Percentiles rank a stretch among this genome's conserved stretches.
These are phyloP conservation scores for Paramarasmius palmivorus DNA, from an alignment of 1,284 basidiomycete species.

Conservation along the genomic window DNA sequence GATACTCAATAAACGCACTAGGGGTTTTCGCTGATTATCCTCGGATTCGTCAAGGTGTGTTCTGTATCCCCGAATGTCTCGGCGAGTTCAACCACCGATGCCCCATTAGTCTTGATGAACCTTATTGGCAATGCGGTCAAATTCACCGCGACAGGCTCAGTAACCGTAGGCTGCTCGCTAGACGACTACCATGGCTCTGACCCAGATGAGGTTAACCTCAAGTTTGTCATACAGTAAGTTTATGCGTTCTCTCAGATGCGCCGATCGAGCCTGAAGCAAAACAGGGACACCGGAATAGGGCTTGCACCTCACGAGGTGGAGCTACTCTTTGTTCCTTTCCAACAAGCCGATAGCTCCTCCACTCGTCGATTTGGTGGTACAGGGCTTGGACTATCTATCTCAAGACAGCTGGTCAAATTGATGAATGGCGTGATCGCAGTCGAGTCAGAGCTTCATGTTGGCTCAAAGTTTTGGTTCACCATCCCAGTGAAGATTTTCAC, in stretches of 20 bases:
- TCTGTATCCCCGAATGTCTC: slow-evolving; percentile 11
- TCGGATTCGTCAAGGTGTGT: slow-evolving; percentile 64
- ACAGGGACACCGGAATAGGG: slow-evolving; percentile 69
- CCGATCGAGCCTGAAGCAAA: slow-evolving; percentile 2
- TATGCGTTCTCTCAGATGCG: not conserved
- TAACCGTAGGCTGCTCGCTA: slow-evolving; percentile 58
- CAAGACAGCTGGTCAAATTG: slow-evolving; percentile 68
- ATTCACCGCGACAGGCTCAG: slow-evolving; percentile 63
- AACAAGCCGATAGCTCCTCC: slow-evolving; percentile 74
- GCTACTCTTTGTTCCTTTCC: slow-evolving; percentile 68
- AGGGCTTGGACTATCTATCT: slow-evolving; percentile 71
- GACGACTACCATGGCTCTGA: slow-evolving; percentile 36
- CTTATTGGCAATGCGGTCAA: slow-evolving; percentile 76
- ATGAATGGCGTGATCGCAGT: slow-evolving; percentile 73
- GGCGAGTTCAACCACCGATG: not conserved
- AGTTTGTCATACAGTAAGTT: slow-evolving; percentile 64
- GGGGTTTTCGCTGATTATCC: slow-evolving; percentile 75
- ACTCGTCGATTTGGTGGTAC: slow-evolving; percentile 72
- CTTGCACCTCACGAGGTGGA: slow-evolving; percentile 64
- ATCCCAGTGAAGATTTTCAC: slow-evolving; percentile 61
- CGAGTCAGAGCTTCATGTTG: slow-evolving; percentile 58
- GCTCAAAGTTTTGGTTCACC: slow-evolving; percentile 71
- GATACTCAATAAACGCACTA: slow-evolving; percentile 21
- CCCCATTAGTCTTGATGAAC: slow-evolving; percentile 62
- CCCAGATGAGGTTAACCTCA: slow-evolving; percentile 51